phyloP scores from a whole-genome alignment of 1,139 yeast species.

The Lodderomyces jiufengensis region DNA sequence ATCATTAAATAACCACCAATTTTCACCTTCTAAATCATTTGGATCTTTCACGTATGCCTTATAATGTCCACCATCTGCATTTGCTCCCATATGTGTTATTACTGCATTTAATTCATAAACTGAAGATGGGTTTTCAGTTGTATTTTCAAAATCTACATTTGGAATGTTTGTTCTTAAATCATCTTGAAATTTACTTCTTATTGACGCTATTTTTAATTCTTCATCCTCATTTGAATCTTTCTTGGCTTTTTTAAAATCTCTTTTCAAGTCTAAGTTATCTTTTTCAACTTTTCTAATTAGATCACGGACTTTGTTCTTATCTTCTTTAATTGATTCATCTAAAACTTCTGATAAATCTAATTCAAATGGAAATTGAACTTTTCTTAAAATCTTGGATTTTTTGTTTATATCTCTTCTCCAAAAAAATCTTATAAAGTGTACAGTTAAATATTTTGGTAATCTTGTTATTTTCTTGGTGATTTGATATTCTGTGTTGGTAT shows the following conservation, averaged over 20 bases:
- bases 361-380: slow-evolving; percentile 92
- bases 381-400: slow-evolving; percentile 89
- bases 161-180: slow-evolving; percentile 43
- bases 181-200: slow-evolving; percentile 43
- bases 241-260: slow-evolving; percentile 73
- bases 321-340: slow-evolving; percentile 66
- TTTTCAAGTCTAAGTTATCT: slow-evolving; percentile 64
- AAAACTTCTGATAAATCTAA: slow-evolving; percentile 84
- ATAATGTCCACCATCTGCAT: slow-evolving; percentile 97
- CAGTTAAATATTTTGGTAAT: slow-evolving; percentile 83
- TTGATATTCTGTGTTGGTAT: slow-evolving; percentile 67
- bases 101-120: slow-evolving; percentile 80
- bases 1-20: slow-evolving; percentile 95
- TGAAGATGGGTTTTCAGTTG: slow-evolving; percentile 82
- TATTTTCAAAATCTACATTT: slow-evolving; percentile 25
- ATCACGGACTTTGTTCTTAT: slow-evolving; percentile 72
- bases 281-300: slow-evolving; percentile 74
- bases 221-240: slow-evolving; percentile 42
- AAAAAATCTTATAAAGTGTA: slow-evolving; percentile 90
- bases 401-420: slow-evolving; percentile 92
- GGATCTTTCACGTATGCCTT: slow-evolving; percentile 82
- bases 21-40: slow-evolving; percentile 57
- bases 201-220: slow-evolving; percentile 42
- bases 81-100: slow-evolving; percentile 90
- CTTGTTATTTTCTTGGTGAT: slow-evolving; percentile 67